Percentiles rank a stretch among this genome's conserved stretches.
These are phyloP conservation scores for Puccinia triticina DNA, from an alignment of 1,284 basidiomycete species.

Conservation along the genomic window DNA sequence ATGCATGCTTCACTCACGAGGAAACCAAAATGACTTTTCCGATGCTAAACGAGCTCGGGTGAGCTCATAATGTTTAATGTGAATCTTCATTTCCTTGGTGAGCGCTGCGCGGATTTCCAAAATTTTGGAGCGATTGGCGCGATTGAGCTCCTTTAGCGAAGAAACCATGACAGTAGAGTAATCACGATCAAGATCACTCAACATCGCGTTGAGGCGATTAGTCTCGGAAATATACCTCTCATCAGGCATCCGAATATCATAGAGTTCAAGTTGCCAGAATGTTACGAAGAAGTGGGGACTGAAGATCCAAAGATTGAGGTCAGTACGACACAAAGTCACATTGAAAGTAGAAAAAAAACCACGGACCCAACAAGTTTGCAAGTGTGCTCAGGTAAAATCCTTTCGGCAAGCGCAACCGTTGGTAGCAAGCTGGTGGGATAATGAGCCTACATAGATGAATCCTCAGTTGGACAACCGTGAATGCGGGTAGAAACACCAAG, in stretches of 20 bases:
- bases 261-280: slow-evolving; percentile 90
- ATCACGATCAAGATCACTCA: slow-evolving; percentile 59
- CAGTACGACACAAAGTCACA: slow-evolving; percentile 39
- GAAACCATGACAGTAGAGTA: slow-evolving; percentile 53
- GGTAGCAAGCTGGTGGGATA: slow-evolving; percentile 66
- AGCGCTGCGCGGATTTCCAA: slow-evolving; percentile 62
- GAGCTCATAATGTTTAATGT: slow-evolving; percentile 68
- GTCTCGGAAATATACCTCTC: slow-evolving; percentile 62
- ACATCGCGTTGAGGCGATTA: slow-evolving; percentile 59
- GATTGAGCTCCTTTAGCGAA: slow-evolving; percentile 54
- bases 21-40: slow-evolving; percentile 89
- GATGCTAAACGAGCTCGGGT: slow-evolving; percentile 74
- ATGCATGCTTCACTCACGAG: slow-evolving; percentile 63
- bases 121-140: slow-evolving; percentile 49
- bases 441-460: slow-evolving; percentile 11
- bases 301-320: slow-evolving; percentile 4
- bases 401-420: slow-evolving; percentile 72
- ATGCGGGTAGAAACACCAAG: background rate
- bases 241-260: slow-evolving; percentile 74
- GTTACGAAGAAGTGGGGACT: slow-evolving; percentile 87
- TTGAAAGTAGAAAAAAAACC: slow-evolving; percentile 53
- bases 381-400: slow-evolving; percentile 69
- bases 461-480: background rate
- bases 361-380: slow-evolving; percentile 73
- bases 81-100: slow-evolving; percentile 77